These are phyloP conservation scores for Candida boidinii DNA, from an alignment of 805 yeast species.

Conservation along the genomic window DNA sequence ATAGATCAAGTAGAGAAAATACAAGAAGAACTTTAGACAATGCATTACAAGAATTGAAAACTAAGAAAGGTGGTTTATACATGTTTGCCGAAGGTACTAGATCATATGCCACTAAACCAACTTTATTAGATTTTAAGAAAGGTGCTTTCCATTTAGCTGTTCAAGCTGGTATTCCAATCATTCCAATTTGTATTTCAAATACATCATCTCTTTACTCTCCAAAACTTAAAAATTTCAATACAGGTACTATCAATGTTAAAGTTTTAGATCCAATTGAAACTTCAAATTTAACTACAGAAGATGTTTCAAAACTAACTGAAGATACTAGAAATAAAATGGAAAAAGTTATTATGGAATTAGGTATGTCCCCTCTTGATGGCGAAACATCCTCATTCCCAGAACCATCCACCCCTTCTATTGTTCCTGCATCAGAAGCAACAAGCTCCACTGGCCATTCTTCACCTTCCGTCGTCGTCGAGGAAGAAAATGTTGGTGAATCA, in stretches of 20 bases:
- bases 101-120: slow-evolving; percentile 62
- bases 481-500: neutral
- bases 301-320: slow-evolving; percentile 53
- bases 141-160: slow-evolving; percentile 98
- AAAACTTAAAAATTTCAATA: slow-evolving; percentile 52
- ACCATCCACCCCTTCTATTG: too few species aligned
- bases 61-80: slow-evolving; percentile 65
- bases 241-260: slow-evolving; percentile 69
- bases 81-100: slow-evolving; percentile 98
- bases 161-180: slow-evolving; percentile 81
- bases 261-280: slow-evolving; percentile 81
- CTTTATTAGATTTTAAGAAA: slow-evolving; percentile 81
- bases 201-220: slow-evolving; percentile 66
- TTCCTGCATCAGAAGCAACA: too few species aligned
- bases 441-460: too few species aligned
- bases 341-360: slow-evolving; percentile 28
- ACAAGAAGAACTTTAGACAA: slow-evolving; percentile 66
- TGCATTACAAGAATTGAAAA: slow-evolving; percentile 57
- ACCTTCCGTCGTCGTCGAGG: neutral
- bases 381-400: too few species aligned
- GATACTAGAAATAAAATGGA: slow-evolving; percentile 55
- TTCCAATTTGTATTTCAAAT: slow-evolving; percentile 84
- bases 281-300: slow-evolving; percentile 58
- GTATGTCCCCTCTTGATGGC: slow-evolving; percentile 30
- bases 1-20: slow-evolving; percentile 67